A percentile compares a stretch with the other conserved stretches of the same genome.
phyloP scores from a whole-genome alignment of 2,329 filamentous ascomycete genomes.

The Colletotrichum sp. region DNA sequence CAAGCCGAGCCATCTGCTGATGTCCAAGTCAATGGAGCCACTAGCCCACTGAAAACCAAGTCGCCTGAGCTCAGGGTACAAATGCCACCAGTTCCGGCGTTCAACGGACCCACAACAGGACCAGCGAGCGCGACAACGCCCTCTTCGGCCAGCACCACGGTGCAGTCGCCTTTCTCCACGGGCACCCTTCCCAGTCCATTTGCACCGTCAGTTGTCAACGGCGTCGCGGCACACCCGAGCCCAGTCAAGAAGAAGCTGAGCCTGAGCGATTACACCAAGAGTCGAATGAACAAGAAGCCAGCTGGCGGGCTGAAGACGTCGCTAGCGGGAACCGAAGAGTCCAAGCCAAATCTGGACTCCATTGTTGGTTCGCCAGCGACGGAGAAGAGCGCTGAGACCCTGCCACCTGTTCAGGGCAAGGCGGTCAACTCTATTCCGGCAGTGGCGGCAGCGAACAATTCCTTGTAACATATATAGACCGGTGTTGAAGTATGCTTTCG shows the following conservation, averaged over 20 bases:
- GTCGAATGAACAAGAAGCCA: slow-evolving; percentile 55
- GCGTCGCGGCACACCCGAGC: slow-evolving; percentile 54
- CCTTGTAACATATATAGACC: slow-evolving; percentile 40
- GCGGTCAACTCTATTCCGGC: slow-evolving; percentile 6
- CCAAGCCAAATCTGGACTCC: slow-evolving; percentile 38
- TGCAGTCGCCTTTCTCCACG: slow-evolving; percentile 57
- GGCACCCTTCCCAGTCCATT: slow-evolving; percentile 48
- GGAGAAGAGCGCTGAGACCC: slow-evolving; percentile 33
- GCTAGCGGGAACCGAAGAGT: slow-evolving; percentile 36
- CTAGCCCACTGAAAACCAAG: slow-evolving; percentile 13
- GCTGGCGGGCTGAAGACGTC: slow-evolving; percentile 8
- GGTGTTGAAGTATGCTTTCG: background rate
- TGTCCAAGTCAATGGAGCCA: slow-evolving; percentile 13
- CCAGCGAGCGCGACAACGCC: slow-evolving; percentile 48
- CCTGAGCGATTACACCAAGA: slow-evolving; percentile 69
- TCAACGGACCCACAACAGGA: slow-evolving; percentile 44
- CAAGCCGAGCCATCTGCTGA: background rate
- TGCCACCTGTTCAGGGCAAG: slow-evolving; percentile 6
- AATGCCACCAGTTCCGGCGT: slow-evolving; percentile 59
- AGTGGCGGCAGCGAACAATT: background rate
- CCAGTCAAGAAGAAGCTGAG: slow-evolving; percentile 72
- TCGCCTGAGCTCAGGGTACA: slow-evolving; percentile 57
- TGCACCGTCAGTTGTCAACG: slow-evolving; percentile 44
- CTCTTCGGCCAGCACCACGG: slow-evolving; percentile 46
- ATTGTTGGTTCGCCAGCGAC: slow-evolving; percentile 36